Base-by-base conservation (phyloP, 208 protist genomes). In the Trypanosoma cruzi region DNA sequence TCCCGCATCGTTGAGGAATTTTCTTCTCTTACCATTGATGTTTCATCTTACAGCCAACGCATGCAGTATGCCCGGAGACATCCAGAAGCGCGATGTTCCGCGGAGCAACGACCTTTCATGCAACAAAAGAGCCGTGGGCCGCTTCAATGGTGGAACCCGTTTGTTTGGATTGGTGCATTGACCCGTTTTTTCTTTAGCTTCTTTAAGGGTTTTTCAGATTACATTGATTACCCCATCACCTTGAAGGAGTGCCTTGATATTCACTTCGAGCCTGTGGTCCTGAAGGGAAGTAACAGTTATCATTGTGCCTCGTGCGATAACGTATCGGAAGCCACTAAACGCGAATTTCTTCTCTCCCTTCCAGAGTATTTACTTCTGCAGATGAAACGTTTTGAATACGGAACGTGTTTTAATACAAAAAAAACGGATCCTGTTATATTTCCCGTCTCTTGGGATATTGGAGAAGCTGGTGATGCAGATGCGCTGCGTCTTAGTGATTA, bases 231-330 rank as follows among this genome's bases (percentile, higher is more conserved):
- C 63, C 84, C 83, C 22, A 64, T 95, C 60, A 95, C 88, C 53
- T 79, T 97, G 75, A 71, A 89, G 70, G 89, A 97, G 78, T 96
- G 90, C 68, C 79, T 97, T 13, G 86, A 92, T 63, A 89, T 92
- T 29, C 93, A 97, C 78, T 96, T 94, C 73, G 85, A 90, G 50
- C 71, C 85, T 22, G 80, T 74, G 28, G n/a, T 66, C 46, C 74
- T 97, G 50, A 79, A 66, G 29, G 87, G 89, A 1, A 75, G 37
- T 34, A 97, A 95, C 71, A 66, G 71, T 61, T 97, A 97, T 81
- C 74, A 70, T 34, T 97, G 93, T 70, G 73, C 74, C 42, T 85
- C 83, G 22, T 97, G 93, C 67, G 80, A 84, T 22, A 66, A 57
- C 31, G 50, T 34, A n/a, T 80, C 67, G 40, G 86, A 95, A 37